phyloP scores from a whole-genome alignment of 495 filamentous ascomycete species.

The Jackrogersella minutella region DNA sequence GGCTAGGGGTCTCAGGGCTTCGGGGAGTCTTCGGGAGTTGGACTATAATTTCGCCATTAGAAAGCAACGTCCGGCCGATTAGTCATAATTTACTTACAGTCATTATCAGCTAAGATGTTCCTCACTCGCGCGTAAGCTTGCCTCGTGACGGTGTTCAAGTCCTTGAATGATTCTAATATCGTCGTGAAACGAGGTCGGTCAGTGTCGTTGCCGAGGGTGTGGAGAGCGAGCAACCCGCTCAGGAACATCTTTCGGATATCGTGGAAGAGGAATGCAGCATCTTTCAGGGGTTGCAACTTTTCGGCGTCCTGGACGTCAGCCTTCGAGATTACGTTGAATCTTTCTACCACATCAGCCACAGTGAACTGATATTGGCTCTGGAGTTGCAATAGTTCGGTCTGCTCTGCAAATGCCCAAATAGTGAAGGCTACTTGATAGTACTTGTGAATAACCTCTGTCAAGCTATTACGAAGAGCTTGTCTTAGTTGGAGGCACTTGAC shows the following conservation, averaged over 20 bases:
- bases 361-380: slow-evolving; percentile 67
- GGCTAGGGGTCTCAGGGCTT: slow-evolving; percentile 73
- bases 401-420: slow-evolving; percentile 75
- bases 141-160: slow-evolving; percentile 65
- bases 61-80: slow-evolving; percentile 29
- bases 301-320: slow-evolving; percentile 75
- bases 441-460: slow-evolving; percentile 72
- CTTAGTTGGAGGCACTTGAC: slow-evolving; percentile 82
- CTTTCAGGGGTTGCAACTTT: slow-evolving; percentile 80
- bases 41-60: slow-evolving; percentile 55
- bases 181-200: slow-evolving; percentile 83
- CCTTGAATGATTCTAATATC: slow-evolving; percentile 77
- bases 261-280: slow-evolving; percentile 79
- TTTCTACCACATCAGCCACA: slow-evolving; percentile 64
- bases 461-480: slow-evolving; percentile 70
- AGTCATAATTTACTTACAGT: slow-evolving; percentile 65
- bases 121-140: slow-evolving; percentile 64
- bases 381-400: slow-evolving; percentile 63
- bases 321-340: slow-evolving; percentile 62
- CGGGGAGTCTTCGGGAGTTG: slow-evolving; percentile 67
- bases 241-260: slow-evolving; percentile 82
- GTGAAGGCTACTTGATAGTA: slow-evolving; percentile 71
- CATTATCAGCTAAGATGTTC: slow-evolving; percentile 79
- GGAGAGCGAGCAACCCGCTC: slow-evolving; percentile 84
- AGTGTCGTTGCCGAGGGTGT: slow-evolving; percentile 80